Evolutionary conservation across 1,284 basidiomycete species (phyloP).

Genomic region (Abortiporus biennis): DNA sequence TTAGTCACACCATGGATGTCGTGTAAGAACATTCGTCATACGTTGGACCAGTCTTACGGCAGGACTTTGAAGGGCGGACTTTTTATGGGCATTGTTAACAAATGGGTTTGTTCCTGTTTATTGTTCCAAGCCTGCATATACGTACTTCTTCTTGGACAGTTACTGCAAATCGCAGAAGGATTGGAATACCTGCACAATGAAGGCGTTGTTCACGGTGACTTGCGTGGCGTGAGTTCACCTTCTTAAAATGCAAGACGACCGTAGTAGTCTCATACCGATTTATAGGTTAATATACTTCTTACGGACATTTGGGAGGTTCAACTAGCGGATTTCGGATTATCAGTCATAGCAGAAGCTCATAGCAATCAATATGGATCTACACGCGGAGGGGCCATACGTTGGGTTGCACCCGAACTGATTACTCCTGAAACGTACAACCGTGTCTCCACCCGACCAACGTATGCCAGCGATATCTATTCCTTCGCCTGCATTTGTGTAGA

Average conservation of each 20-base stretch:
- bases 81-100: slow-evolving; percentile 3
- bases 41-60: too few species aligned
- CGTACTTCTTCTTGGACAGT: background rate
- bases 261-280: too few species aligned
- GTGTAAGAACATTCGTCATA: too few species aligned
- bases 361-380: slow-evolving; percentile 1
- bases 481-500: slow-evolving; percentile 3
- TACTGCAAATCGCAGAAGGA: slow-evolving; percentile 2
- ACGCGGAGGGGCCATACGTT: background rate
- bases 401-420: slow-evolving; percentile 2
- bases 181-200: slow-evolving; percentile 5
- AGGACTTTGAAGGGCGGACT: too few species aligned
- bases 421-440: background rate
- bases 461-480: slow-evolving; percentile 2
- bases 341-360: background rate
- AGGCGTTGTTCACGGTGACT: slow-evolving; percentile 43
- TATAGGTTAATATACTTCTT: slow-evolving; percentile 51
- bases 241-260: too few species aligned
- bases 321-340: slow-evolving; percentile 3
- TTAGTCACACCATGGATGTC: too few species aligned
- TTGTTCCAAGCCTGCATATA: background rate
- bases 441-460: background rate
- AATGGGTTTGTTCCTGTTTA: background rate
- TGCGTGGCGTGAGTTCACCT: slow-evolving; percentile 36
- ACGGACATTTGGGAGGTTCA: slow-evolving; percentile 37